Percentiles rank a stretch among this genome's conserved stretches.
Conservation (phyloP, 129 eudicot genomes). For the Centrapalus pauciflorus region DNA sequence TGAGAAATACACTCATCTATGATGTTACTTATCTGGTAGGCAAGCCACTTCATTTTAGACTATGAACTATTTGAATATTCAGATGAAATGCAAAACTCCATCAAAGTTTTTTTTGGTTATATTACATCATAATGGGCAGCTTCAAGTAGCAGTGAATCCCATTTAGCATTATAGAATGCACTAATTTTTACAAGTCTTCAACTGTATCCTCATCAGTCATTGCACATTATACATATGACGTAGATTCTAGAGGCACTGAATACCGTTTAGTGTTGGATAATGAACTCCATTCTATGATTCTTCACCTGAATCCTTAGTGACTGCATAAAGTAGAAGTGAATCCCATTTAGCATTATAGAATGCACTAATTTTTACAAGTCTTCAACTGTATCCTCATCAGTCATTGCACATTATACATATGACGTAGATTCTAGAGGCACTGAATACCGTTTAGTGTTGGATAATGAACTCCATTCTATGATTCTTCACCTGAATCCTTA, state of each 20-base stretch:
- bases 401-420: not conserved
- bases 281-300: not conserved
- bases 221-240: not conserved
- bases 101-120: not conserved
- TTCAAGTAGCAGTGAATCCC: not conserved
- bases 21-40: not conserved
- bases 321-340: not conserved
- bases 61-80: not conserved
- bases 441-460: not conserved
- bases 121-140: not conserved
- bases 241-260: not conserved
- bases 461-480: not conserved
- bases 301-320: not conserved
- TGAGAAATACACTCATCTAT: not conserved
- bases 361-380: not conserved
- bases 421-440: not conserved
- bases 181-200: not conserved
- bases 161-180: not conserved
- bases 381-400: not conserved
- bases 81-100: not conserved
- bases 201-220: slow-evolving; percentile 1
- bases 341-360: not conserved
- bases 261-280: not conserved
- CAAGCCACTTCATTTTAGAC: not conserved
- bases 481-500: not conserved